Evolutionary conservation across 805 yeast species (phyloP), one percentile per base, ranked within the genome.

Genomic region (Starmerella bacillaris): DNA sequence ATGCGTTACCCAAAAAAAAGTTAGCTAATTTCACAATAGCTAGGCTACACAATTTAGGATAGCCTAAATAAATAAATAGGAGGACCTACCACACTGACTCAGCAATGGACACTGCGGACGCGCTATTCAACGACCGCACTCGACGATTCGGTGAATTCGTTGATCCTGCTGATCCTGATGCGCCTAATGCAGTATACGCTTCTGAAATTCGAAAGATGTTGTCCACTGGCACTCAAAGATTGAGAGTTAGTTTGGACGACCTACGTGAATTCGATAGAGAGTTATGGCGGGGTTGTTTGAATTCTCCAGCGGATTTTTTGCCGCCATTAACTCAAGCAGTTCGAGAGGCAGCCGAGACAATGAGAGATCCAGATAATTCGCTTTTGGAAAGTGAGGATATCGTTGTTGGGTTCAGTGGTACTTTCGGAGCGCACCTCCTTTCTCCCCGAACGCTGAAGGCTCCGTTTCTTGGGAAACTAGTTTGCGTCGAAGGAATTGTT

Each of bases 401-500:
- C 39, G 78, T 75, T 53, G 56, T 89, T 12, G 77, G 84, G 0
- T 82, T 86, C 58, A 72, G 69, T 46, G 98, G 98, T 36, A 74
- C 95, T 0, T 82, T 89, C 56, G 96, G 96, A 37, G 70, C 74
- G 37, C 84, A 83, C 52, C 68, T 76, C 30, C 73, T 86, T 20
- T 75, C 83, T 18, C 95, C 98, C 16, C 68, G 96, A 50, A 72
- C 94, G 3, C 72, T 89, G 38, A 70, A 74, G 39, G 75, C 96
- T 2, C 58, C 66, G 11, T 75, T 70, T 44, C 61, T 89, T 34
- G 82, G 93, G 37, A 74, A 75, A 51, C 61, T 86, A 68, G 71
- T 89, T 30, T 74, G 92, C 1, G 64, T 89, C 18, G 95, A 89
- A 58, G 98, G 98, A 37, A 89, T 89, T 47, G 94, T 89, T 14